Evolutionary conservation across 2,329 filamentous ascomycete genomes (phyloP), one percentile per base, ranked within the genome.

Genomic region (Colletotrichum lentis): DNA sequence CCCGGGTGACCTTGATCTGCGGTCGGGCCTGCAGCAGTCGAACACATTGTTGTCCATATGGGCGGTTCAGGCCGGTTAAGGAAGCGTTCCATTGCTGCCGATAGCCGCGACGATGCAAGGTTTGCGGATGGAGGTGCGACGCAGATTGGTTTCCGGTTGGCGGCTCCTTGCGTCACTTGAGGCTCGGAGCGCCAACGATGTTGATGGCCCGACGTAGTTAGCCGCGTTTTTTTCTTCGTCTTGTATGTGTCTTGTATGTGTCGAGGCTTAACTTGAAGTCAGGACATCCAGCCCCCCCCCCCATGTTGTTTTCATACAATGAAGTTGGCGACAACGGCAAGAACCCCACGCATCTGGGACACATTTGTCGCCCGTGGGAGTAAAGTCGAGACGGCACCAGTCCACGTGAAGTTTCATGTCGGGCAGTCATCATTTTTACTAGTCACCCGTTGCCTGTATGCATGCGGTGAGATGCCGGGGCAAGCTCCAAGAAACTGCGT

Each of bases 1-100:
- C n/a, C n/a, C 24, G 31, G 7, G 14, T n/a, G 27, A 53, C 2
- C 50, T 20, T n/a, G 59, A 41, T 63, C 52, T 44, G 59, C 52
- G 53, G 22, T 31, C 31, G 18, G 50, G 35, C 14, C 53, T 16
- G 31, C 5, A 11, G 37, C 27, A 35, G 55, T 14, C 35, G 41
- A 22, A 22, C n/a, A 53, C 3, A 31, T 39, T 12, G 24, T 22
- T 16, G 16, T 46, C 11, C 16, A 18, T 12, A 16, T 10, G 22
- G 12, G 24, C 18, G 43, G 31, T 8, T 22, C 49, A 56, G 4
- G 39, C 59, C 46, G 20, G 39, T 20, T 24, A 46, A 18, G 22
- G 8, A 57, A 46, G 22, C 35, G 43, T 41, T 24, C n/a, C 59
- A 16, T 31, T 31, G 47, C 37, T 35, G 58, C 47, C 22, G 47